Evolutionary conservation across 2,329 filamentous ascomycete genomes (phyloP).

Genomic region (Microsporum audouinii): DNA sequence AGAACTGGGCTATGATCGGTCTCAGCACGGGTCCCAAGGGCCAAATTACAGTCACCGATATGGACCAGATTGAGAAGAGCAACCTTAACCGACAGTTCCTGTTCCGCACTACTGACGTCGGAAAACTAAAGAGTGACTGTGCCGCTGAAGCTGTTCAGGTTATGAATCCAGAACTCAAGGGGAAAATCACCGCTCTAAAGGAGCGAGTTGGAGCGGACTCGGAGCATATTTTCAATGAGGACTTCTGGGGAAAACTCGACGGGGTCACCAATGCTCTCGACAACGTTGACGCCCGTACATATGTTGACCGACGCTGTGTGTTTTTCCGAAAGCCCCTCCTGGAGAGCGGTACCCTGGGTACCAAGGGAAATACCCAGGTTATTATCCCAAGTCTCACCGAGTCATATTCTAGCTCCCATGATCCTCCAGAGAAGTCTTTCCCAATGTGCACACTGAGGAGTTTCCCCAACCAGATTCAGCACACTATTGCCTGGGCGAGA

Average conservation of each 20-base stretch:
- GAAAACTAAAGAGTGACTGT: conserved; percentile 90
- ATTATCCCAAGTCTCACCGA: conserved; percentile 84
- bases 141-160: conserved; percentile 78
- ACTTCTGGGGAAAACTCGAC: conserved; percentile 78
- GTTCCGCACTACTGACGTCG: conserved; percentile 87
- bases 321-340: conserved; percentile 96
- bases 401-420: conserved; percentile 93
- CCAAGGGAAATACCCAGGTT: conserved; percentile 97
- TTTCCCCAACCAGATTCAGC: conserved; percentile 97
- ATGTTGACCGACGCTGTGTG: conserved; percentile 90
- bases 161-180: conserved; percentile 88
- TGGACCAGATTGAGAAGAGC: conserved; percentile 98
- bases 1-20: conserved; percentile 99
- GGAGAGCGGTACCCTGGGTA: conserved; percentile 89
- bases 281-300: conserved; percentile 93
- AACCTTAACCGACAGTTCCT: conserved; percentile 96
- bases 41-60: conserved; percentile 86
- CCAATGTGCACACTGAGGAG: conserved; percentile 96
- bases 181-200: conserved; percentile 73
- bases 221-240: conserved; percentile 85
- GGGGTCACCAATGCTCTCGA: conserved; percentile 94
- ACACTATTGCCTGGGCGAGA: conserved; percentile 96
- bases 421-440: conserved; percentile 96
- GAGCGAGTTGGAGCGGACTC: conserved; percentile 88
- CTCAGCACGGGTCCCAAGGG: conserved; percentile 78